Base-by-base conservation (phyloP, 345 rosid genomes). In the Barbarea vulgaris region DNA sequence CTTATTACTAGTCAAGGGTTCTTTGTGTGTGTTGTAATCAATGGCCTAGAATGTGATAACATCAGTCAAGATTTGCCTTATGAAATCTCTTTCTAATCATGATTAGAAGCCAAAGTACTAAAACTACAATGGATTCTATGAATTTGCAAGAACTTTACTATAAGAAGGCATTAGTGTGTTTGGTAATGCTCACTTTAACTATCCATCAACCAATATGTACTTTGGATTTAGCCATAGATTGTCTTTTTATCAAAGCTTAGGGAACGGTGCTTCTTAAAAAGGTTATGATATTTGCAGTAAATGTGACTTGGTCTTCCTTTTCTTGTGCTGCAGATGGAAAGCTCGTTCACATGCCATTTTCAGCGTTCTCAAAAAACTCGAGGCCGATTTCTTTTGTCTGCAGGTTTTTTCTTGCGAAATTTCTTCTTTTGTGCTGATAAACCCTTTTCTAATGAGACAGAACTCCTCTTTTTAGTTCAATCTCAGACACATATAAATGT, bases 331-430 rank as follows among this genome's bases (percentile, higher is more conserved):
- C 80, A 94, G 98, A 80, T 90, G 96, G 97, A 90, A 87, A 84
- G 83, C 85, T 79, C 96, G 99, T 62, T 92, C 97, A 19, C 84
- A 83, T 59, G 89, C 91, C 31, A 79, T 90, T 76, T 64, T 92
- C 39, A 80, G 89, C 19, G 77, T 90, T 71, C 87, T 95, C 37
- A 79, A 79, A 78, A 82, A 81, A 63, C 77, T 95, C 9, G 78
- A 74, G 7, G 89, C 89, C 22, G 94, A 90, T 80, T 87, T 95
- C 85, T 81, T 92, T 22, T 95, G 96, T 79, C 80, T 95, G 51
- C 99, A 92, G 99, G 99, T 89, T 36, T 28, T 21, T 47, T 18
- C 34, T 69, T 27, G 8, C 41, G 21, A 39, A 41, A 0, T 44
- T 54, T 59, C 6, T 13, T 39, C 13, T 27, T 30, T 50, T 42